Evolutionary conservation across 306 rosid species (phyloP).

Genomic region (Lotus japonicus): DNA sequence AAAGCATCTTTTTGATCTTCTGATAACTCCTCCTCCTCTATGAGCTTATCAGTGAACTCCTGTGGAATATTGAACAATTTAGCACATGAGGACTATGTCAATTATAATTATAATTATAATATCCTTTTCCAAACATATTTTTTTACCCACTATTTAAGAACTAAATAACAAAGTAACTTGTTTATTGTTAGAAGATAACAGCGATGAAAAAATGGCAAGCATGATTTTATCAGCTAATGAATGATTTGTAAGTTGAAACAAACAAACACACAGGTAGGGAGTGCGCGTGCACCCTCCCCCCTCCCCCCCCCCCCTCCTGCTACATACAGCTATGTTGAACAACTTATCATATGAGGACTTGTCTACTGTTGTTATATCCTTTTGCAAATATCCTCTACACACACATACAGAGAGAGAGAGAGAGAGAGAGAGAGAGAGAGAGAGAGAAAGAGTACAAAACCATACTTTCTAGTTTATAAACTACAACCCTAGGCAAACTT

Average conservation of each 20-base stretch:
- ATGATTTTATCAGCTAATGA: background rate
- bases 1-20: conserved; percentile 57
- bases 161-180: background rate
- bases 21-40: conserved; percentile 49
- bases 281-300: too few species aligned
- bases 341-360: too few species aligned
- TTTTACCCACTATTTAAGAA: background rate
- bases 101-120: background rate
- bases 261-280: background rate
- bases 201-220: background rate
- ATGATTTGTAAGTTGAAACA: background rate
- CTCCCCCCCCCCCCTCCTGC: too few species aligned
- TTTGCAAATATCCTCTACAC: background rate
- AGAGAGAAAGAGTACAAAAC: background rate
- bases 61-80: conserved; percentile 18
- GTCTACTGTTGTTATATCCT: too few species aligned
- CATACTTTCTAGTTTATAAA: background rate
- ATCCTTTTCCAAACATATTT: background rate
- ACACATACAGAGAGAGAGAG: too few species aligned
- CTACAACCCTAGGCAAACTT: background rate
- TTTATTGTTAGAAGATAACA: background rate
- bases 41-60: conserved; percentile 64
- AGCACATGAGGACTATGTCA: background rate
- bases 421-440: too few species aligned
- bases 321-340: too few species aligned